These are phyloP conservation scores for Thielaviopsis populi DNA, from an alignment of 2,329 filamentous ascomycete species.

Conservation along the genomic window DNA sequence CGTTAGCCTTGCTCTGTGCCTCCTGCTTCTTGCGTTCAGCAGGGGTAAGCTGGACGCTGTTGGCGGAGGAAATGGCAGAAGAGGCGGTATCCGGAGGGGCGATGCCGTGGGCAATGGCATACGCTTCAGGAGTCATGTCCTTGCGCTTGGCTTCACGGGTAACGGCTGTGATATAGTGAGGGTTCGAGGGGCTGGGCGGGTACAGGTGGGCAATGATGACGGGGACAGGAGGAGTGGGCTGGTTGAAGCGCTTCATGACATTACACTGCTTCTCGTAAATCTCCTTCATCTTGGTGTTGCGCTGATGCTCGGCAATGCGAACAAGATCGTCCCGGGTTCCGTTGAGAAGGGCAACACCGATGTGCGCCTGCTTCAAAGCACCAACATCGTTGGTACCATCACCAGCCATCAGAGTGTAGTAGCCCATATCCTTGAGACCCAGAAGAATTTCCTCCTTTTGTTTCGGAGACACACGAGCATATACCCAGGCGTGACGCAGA, in stretches of 20 bases:
- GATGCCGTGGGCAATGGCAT: conserved; percentile 37
- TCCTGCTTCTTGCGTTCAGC: conserved; percentile 47
- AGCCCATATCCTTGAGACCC: conserved; percentile 88
- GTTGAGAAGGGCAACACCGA: conserved; percentile 90
- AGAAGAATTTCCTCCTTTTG: conserved; percentile 98
- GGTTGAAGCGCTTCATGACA: conserved; percentile 90
- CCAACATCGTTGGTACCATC: conserved; percentile 98
- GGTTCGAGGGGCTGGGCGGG: conserved; percentile 77
- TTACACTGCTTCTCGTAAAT: conserved; percentile 91
- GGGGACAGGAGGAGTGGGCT: conserved; percentile 85
- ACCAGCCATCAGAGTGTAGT: conserved; percentile 97
- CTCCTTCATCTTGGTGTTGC: conserved; percentile 96
- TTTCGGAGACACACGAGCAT: conserved; percentile 93
- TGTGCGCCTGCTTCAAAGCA: conserved; percentile 92
- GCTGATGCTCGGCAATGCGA: conserved; percentile 82
- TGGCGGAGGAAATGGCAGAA: conserved; percentile 45
- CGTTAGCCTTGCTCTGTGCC: conserved; percentile 55
- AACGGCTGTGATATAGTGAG: conserved; percentile 86
- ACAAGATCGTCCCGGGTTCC: conserved; percentile 82
- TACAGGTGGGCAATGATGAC: conserved; percentile 84
- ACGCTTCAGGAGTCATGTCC: conserved; percentile 47
- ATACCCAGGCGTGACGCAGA: conserved; percentile 87
- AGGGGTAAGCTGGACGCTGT: conserved; percentile 27
- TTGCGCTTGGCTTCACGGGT: conserved; percentile 73
- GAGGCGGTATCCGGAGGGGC: conserved; percentile 48